Evolutionary conservation across 768 basidiomycete species (phyloP), one percentile per base, ranked within the genome.

Genomic region (Kwoniella newhampshirensis): DNA sequence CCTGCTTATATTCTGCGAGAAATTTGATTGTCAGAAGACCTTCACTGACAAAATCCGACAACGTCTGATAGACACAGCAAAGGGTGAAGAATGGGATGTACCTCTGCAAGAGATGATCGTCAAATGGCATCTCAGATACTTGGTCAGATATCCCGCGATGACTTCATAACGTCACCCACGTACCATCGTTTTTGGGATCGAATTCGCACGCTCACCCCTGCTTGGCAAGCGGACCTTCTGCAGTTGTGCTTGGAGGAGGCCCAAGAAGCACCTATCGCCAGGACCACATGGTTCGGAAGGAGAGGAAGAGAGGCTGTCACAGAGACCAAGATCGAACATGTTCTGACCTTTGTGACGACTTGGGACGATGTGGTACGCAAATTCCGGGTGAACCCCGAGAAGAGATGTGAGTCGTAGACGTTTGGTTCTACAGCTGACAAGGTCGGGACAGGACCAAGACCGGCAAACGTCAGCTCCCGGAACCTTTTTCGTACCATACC

Each of bases 191-290:
- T 52, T n/a, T 52, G 37, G 51, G 26, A 4, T 1, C 23, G 37
- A 18, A 26, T 41, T 4, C 8, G 25, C 15, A 23, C 4, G 17
- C 39, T 52, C 2, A 21, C 23, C 20, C 23, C 39, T 52, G 8
- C 17, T 1, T 52, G 51, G 51, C 51, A 52, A 15, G 17, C 35
- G 13, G 39, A 52, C 11, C 39, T 52, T 35, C 37, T 52, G n/a
- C 26, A 23, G 9, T 15, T 40, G 6, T 15, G 36, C 12, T 26
- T 41, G 32, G 48, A 50, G n/a, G 23, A 42, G 40, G 40, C 40
- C 40, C 40, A 42, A n/a, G 40, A 23, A 7, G 13, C 18, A 8
- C 8, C 17, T 8, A 23, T 42, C n/a, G n/a, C n/a, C n/a, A n/a
- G n/a, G n/a, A n/a, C n/a, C n/a, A n/a, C n/a, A n/a, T n/a, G n/a